A percentile compares a stretch with the other conserved stretches of the same genome.
These are phyloP conservation scores for Hortaea werneckii DNA, from an alignment of 2,329 filamentous ascomycete genomes.

Conservation along the genomic window DNA sequence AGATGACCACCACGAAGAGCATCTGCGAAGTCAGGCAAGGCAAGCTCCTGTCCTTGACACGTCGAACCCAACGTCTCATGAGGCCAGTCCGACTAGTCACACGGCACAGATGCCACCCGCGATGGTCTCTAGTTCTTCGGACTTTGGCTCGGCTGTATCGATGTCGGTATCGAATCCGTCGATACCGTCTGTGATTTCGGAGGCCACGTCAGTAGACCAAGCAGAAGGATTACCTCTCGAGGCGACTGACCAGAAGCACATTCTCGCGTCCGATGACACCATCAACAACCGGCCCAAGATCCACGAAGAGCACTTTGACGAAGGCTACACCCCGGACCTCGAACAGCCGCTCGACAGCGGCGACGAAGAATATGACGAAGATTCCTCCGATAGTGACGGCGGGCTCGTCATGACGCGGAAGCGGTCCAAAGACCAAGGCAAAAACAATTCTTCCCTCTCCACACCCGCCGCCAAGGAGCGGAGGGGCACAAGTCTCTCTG, in stretches of 20 bases:
- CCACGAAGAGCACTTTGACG: slow-evolving; percentile 17
- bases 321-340: slow-evolving; percentile 23
- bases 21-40: slow-evolving; percentile 15
- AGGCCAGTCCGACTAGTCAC: slow-evolving; percentile 31
- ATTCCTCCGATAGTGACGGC: slow-evolving; percentile 28
- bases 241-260: slow-evolving; percentile 28
- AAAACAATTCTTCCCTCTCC: not conserved
- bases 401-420: slow-evolving; percentile 29
- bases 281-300: slow-evolving; percentile 17
- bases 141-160: slow-evolving; percentile 38
- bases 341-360: slow-evolving; percentile 31
- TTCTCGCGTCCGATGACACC: slow-evolving; percentile 26
- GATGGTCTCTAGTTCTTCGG: slow-evolving; percentile 37
- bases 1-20: slow-evolving; percentile 26
- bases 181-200: slow-evolving; percentile 41
- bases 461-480: slow-evolving; percentile 10
- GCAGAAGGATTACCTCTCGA: slow-evolving; percentile 11
- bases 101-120: slow-evolving; percentile 16
- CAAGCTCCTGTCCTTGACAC: slow-evolving; percentile 13
- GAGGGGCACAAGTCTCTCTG: slow-evolving; percentile 21
- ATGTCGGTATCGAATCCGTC: slow-evolving; percentile 42
- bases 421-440: slow-evolving; percentile 14
- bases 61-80: slow-evolving; percentile 21
- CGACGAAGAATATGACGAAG: slow-evolving; percentile 30
- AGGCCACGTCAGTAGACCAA: slow-evolving; percentile 34